A percentile compares a stretch with the other conserved stretches of the same genome.
These are phyloP conservation scores for Aspergillus ostianus DNA, from an alignment of 495 filamentous ascomycete genomes.

Conservation along the genomic window DNA sequence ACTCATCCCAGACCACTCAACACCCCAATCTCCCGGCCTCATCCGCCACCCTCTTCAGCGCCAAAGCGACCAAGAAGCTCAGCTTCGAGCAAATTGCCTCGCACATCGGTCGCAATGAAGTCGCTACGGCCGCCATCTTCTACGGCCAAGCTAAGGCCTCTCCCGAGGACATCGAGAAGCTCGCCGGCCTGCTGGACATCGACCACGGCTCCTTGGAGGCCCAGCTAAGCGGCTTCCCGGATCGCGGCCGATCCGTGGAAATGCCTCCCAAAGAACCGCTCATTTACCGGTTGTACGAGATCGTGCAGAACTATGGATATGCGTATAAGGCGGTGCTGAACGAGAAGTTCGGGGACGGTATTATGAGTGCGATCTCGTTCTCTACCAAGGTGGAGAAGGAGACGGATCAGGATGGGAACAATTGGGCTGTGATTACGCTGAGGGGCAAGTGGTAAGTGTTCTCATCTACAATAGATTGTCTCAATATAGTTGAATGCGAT, in stretches of 20 bases:
- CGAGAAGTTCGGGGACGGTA: conserved; percentile 98
- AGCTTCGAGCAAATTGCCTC: conserved; percentile 80
- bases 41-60: conserved; percentile 74
- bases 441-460: conserved; percentile 82
- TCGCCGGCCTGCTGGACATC: conserved; percentile 66
- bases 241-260: conserved; percentile 78
- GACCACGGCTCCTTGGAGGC: conserved; percentile 53
- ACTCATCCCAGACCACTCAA: conserved; percentile 31
- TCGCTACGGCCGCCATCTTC: conserved; percentile 89
- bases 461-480: not conserved
- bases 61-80: conserved; percentile 71
- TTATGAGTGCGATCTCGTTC: conserved; percentile 97
- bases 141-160: conserved; percentile 88
- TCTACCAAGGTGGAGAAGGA: conserved; percentile 95
- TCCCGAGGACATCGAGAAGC: conserved; percentile 69
- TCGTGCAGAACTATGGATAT: conserved; percentile 97
- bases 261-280: conserved; percentile 95
- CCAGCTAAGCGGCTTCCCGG: conserved; percentile 71
- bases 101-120: conserved; percentile 79
- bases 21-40: conserved; percentile 62
- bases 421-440: conserved; percentile 88
- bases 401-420: conserved; percentile 74
- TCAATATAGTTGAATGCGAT: no score
- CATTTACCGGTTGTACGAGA: conserved; percentile 93
- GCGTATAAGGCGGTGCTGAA: conserved; percentile 96